Conservation (phyloP, 2,329 filamentous ascomycete species). For the Alternaria sp. region DNA sequence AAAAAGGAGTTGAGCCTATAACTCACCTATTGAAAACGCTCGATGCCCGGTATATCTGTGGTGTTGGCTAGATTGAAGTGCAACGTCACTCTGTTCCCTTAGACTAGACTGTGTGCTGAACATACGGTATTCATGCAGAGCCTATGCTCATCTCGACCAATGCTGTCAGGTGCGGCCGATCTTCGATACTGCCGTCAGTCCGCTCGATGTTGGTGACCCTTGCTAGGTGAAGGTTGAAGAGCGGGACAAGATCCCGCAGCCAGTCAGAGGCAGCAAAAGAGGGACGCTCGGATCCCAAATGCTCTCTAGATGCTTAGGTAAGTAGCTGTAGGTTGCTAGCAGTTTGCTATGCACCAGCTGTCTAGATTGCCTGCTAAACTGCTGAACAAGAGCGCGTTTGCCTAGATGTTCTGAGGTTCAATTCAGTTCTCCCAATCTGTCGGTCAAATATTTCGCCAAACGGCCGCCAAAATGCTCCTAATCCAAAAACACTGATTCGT, state of each 20-base stretch:
- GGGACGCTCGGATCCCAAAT: conserved; percentile 1
- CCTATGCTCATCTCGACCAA: conserved; percentile 1
- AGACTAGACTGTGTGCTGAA: background rate
- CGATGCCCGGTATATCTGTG: conserved; percentile 3
- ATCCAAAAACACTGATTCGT: conserved; percentile 19
- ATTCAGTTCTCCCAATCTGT: background rate
- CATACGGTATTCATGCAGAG: conserved; percentile 3
- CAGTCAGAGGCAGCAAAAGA: conserved; percentile 6
- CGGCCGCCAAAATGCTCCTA: conserved; percentile 8
- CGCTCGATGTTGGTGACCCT: conserved; percentile 10
- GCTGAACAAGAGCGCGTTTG: background rate
- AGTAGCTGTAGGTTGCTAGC: background rate
- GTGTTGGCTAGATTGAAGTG: conserved; percentile 3
- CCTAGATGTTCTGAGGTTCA: background rate
- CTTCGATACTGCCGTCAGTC: background rate
- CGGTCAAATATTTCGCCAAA: conserved; percentile 6
- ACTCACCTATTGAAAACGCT: conserved; percentile 10
- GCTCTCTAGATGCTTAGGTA: conserved; percentile 3
- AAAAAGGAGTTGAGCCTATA: conserved; percentile 7
- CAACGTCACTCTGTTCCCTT: conserved; percentile 7
- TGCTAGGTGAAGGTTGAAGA: conserved; percentile 6
- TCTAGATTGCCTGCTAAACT: background rate
- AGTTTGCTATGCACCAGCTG: conserved; percentile 1
- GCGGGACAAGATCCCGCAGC: conserved; percentile 14
- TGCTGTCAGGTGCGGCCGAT: conserved; percentile 4